A percentile compares a stretch with the other conserved stretches of the same genome.
Conservation (phyloP, 352 stramenopile genomes). For the Phytophthora idaei region DNA sequence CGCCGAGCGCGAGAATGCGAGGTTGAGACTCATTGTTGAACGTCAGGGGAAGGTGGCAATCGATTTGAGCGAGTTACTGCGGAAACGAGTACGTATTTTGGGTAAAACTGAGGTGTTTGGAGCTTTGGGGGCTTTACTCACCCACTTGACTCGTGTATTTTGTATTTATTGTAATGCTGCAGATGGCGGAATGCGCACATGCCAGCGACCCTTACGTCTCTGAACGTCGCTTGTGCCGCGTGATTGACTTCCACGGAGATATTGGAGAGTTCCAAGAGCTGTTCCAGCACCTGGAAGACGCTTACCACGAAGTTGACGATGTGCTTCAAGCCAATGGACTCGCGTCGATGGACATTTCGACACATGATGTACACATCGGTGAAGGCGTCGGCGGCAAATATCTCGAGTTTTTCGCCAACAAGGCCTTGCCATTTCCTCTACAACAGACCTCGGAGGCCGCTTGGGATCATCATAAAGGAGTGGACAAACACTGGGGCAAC, state of each 20-base stretch:
- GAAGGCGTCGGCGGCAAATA: slow-evolving; percentile 32
- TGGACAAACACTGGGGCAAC: slow-evolving; percentile 23
- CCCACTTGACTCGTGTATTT: neutral
- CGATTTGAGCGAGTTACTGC: slow-evolving; percentile 10
- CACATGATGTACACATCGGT: slow-evolving; percentile 24
- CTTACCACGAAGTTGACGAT: slow-evolving; percentile 24
- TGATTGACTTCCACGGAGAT: slow-evolving; percentile 22
- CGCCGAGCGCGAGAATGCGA: slow-evolving; percentile 40
- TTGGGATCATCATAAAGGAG: slow-evolving; percentile 30
- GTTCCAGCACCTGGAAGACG: slow-evolving; percentile 26
- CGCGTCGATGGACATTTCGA: slow-evolving; percentile 13
- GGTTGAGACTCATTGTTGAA: slow-evolving; percentile 44
- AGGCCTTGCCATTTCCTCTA: slow-evolving; percentile 22
- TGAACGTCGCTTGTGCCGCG: slow-evolving; percentile 5
- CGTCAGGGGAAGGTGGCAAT: slow-evolving; percentile 17
- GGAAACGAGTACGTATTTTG: slow-evolving; percentile 10
- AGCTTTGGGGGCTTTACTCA: neutral
- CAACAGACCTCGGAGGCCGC: slow-evolving; percentile 17
- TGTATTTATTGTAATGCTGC: neutral
- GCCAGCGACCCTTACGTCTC: slow-evolving; percentile 1
- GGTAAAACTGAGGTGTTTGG: neutral
- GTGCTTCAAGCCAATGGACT: slow-evolving; percentile 30
- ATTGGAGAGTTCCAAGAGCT: slow-evolving; percentile 28
- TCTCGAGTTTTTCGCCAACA: slow-evolving; percentile 32
- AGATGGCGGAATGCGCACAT: slow-evolving; percentile 16